Evolutionary conservation across 371 early-diverging fungal species (phyloP).

Genomic region (Lichtheimia ornata): DNA sequence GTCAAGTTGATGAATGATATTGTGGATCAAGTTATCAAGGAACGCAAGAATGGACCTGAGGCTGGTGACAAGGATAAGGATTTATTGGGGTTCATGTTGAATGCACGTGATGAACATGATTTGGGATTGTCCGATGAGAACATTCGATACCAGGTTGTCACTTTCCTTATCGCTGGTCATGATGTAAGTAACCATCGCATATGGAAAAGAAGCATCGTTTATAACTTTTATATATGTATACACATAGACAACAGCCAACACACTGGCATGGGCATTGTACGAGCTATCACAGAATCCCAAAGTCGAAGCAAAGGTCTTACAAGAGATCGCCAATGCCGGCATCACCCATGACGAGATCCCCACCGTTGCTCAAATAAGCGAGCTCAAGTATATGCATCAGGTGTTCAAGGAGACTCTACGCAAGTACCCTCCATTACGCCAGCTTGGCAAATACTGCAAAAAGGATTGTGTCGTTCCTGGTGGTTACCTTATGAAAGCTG

Average conservation of each 20-base stretch:
- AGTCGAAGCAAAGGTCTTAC: conserved; percentile 40
- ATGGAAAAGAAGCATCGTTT: neutral
- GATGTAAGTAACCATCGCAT: conserved; percentile 29
- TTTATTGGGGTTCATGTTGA: conserved; percentile 61
- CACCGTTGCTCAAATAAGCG: conserved; percentile 43
- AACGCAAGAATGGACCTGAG: conserved; percentile 34
- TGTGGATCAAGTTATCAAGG: conserved; percentile 37
- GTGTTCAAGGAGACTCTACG: conserved; percentile 59
- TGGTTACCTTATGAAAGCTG: conserved; percentile 36
- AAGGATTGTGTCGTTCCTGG: conserved; percentile 54
- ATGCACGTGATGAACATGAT: conserved; percentile 42
- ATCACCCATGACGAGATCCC: conserved; percentile 39
- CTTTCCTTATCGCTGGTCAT: conserved; percentile 60
- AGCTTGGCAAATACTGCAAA: conserved; percentile 45
- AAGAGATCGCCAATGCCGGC: conserved; percentile 54
- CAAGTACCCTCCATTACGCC: conserved; percentile 51
- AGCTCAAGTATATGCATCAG: conserved; percentile 42
- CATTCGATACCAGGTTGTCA: conserved; percentile 62
- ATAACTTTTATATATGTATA: neutral
- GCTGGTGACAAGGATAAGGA: conserved; percentile 43
- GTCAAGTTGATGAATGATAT: conserved; percentile 40
- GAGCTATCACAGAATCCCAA: conserved; percentile 47
- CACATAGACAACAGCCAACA: conserved; percentile 41
- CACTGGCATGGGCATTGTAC: conserved; percentile 54
- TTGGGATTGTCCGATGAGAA: conserved; percentile 45